These are phyloP conservation scores for Aspergillus amoenus DNA, from an alignment of 2,329 filamentous ascomycete genomes.

Conservation along the genomic window DNA sequence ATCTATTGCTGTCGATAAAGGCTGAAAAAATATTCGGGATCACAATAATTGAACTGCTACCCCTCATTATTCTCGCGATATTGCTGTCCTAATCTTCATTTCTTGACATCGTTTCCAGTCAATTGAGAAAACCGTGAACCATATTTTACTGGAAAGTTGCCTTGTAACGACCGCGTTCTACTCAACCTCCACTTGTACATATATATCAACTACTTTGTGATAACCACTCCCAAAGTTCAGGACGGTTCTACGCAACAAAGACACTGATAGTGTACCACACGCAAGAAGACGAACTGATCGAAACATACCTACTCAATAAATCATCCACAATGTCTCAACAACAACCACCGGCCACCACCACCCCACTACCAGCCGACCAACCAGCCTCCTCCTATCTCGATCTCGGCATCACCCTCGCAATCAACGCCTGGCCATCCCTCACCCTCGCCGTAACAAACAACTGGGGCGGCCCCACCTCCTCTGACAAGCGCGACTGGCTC, in stretches of 20 bases:
- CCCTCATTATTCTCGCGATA: background rate
- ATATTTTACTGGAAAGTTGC: background rate
- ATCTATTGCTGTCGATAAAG: constrained; percentile 4
- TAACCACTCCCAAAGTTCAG: background rate
- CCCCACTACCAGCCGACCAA: constrained; percentile 4
- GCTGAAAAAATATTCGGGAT: constrained; percentile 7
- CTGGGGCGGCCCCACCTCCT: constrained; percentile 81
- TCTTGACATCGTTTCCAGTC: background rate
- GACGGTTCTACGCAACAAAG: background rate
- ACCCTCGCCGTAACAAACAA: constrained; percentile 80
- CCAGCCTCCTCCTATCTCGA: constrained; percentile 71
- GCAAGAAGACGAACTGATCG: background rate
- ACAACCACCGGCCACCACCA: constrained; percentile 14
- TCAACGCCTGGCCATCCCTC: constrained; percentile 86
- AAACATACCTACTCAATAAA: background rate
- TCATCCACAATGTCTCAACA: constrained; percentile 22
- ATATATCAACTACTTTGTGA: background rate
- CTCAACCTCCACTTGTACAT: background rate
- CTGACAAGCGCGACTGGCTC: constrained; percentile 95
- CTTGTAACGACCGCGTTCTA: too few species aligned
- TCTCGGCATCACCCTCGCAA: constrained; percentile 77
- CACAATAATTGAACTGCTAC: background rate
- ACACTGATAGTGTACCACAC: background rate
- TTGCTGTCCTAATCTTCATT: background rate
- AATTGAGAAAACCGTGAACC: background rate